Base-by-base conservation (phyloP, 1,284 basidiomycete genomes). In the Cryptococcus maquisensis region DNA sequence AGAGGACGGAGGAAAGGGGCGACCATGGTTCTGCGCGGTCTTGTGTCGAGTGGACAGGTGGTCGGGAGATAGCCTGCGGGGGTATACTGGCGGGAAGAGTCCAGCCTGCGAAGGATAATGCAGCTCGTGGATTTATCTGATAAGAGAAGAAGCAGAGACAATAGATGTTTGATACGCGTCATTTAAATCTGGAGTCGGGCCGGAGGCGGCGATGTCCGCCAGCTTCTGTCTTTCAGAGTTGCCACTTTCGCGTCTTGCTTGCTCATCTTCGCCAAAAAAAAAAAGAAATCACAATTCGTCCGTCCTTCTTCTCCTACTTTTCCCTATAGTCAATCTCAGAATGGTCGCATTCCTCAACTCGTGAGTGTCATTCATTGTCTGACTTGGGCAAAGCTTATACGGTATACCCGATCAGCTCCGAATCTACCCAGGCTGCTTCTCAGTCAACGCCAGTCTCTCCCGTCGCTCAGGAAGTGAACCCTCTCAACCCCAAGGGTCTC, bases 401-500 rank as follows among this genome's bases (percentile, higher is more conserved):
- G 43, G 18, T 43, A 47, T 16, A 12, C 39, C 44, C 36, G 45
- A 46, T 16, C 39, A 49, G 47, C 7, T 37, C 28, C 37, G 26
- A 38, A 28, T 32, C 40, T 13, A 37, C 47, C 48, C 38, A 32
- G 18, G 28, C 47, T 48, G 16, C 47, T 21, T 8, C 47, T 38
- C 47, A 32, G 26, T 49, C 45, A 2, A 26, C 44, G 23, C 39
- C 43, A 10, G 21, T 39, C 23, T 38, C 44, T 9, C 43, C 40
- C 23, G 42, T 36, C 16, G 47, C 51, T 23, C 61, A 65, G 52
- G 58, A 60, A 42, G 64, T 74, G 45, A 93, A 92, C 71, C 88
- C 87, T 10, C 77, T 92, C 57, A 97, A 96, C 72, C 39, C 39
- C 10, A 74, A 90, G 67, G 91, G 91, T 16, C 80, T 95, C 60